Evolutionary conservation across 495 filamentous ascomycete species (phyloP).

Genomic region (Paragyromitra xinjiangensis): DNA sequence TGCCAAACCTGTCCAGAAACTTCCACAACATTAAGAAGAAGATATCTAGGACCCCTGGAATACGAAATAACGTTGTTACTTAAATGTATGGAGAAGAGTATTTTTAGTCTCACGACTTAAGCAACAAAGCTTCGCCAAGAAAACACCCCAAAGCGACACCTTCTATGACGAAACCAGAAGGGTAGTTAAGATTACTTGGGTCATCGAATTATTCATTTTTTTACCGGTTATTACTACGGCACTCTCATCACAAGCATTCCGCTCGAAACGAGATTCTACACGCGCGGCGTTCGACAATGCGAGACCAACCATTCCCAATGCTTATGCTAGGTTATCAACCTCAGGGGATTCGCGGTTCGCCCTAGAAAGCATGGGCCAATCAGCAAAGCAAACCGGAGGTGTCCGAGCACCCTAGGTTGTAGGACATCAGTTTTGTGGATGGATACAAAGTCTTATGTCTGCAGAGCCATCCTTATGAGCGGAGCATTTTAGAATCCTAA

Average conservation of each 20-base stretch:
- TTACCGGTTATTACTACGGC: neutral
- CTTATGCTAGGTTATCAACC: slow-evolving; percentile 17
- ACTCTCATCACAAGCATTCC: neutral
- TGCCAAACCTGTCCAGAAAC: no score
- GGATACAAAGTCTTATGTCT: slow-evolving; percentile 21
- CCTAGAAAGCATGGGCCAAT: slow-evolving; percentile 20
- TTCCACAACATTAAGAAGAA: no score
- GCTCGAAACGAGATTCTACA: neutral
- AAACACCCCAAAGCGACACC: no score
- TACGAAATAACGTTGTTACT: no score
- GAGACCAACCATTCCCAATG: slow-evolving; percentile 9
- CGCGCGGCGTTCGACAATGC: neutral
- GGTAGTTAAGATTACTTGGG: neutral
- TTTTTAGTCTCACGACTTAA: no score
- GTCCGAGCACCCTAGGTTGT: neutral
- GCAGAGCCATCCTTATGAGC: neutral
- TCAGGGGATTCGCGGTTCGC: slow-evolving; percentile 19
- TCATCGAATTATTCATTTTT: neutral
- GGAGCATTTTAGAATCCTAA: slow-evolving; percentile 19
- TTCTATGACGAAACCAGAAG: no score
- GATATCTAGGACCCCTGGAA: no score
- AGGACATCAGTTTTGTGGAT: neutral
- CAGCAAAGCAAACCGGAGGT: neutral
- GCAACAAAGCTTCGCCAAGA: no score
- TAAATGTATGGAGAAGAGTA: no score